Evolutionary conservation across 1,284 basidiomycete genomes (phyloP).

Genomic region (Vanrija humicola): DNA sequence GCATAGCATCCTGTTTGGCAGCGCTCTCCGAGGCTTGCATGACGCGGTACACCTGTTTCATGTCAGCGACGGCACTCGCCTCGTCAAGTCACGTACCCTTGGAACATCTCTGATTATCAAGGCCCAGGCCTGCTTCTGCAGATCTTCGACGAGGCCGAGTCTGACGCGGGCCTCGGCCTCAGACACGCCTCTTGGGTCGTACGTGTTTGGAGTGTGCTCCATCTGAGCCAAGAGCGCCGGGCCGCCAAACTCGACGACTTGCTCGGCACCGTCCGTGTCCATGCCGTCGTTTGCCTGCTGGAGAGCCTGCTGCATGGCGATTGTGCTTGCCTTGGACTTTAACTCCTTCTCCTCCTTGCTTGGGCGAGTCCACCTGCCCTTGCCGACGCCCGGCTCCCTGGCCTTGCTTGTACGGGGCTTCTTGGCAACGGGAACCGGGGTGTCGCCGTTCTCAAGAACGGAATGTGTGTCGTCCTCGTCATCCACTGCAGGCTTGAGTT

Average conservation of each 20-base stretch:
- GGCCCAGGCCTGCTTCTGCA: constrained; percentile 80
- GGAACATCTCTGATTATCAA: constrained; percentile 78
- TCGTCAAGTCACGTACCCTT: constrained; percentile 55
- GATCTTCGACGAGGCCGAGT: constrained; percentile 61
- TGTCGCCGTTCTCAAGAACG: constrained; percentile 16
- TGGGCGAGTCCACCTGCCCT: constrained; percentile 38
- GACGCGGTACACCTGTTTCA: constrained; percentile 68
- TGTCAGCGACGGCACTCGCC: neutral
- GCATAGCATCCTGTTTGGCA: constrained; percentile 54
- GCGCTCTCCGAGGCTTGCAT: constrained; percentile 61
- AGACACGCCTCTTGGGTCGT: constrained; percentile 38
- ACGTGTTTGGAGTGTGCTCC: constrained; percentile 26
- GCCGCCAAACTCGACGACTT: no score
- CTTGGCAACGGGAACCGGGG: constrained; percentile 3
- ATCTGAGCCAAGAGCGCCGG: neutral
- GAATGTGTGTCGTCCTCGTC: constrained; percentile 18
- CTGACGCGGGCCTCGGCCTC: constrained; percentile 37
- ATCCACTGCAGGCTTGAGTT: constrained; percentile 1
- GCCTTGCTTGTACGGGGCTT: constrained; percentile 25
- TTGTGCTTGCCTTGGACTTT: constrained; percentile 21
- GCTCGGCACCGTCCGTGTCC: no score
- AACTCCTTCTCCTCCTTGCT: constrained; percentile 26
- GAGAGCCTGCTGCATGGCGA: constrained; percentile 3
- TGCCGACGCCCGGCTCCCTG: constrained; percentile 38
- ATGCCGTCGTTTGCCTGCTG: neutral